phyloP scores from a whole-genome alignment of 805 yeast species.

The Maudiozyma turicensis region DNA sequence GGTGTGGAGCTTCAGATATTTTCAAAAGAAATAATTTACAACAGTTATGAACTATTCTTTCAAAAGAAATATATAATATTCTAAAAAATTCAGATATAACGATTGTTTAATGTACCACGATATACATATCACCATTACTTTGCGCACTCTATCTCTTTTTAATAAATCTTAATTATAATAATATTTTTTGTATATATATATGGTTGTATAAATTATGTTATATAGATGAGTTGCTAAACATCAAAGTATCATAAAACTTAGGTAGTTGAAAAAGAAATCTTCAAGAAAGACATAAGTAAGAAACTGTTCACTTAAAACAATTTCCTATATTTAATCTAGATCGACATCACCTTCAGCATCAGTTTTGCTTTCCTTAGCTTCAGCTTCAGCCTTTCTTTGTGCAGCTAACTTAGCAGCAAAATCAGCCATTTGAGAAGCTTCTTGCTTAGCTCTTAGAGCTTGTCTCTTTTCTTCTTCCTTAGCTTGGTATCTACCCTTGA shows the following conservation, averaged over 20 bases:
- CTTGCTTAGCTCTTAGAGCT: constrained; percentile 75
- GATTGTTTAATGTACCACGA: too few species aligned
- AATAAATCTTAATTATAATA: not conserved
- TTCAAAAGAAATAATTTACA: not conserved
- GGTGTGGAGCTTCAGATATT: constrained; percentile 18
- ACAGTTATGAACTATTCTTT: too few species aligned
- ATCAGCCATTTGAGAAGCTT: constrained; percentile 73
- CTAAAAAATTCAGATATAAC: too few species aligned
- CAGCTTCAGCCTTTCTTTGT: constrained; percentile 50
- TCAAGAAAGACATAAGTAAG: too few species aligned
- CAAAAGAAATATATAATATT: too few species aligned
- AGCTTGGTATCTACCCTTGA: constrained; percentile 88
- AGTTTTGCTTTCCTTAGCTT: constrained; percentile 27
- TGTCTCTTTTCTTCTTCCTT: constrained; percentile 94
- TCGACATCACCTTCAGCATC: constrained; percentile 35
- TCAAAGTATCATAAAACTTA: not conserved
- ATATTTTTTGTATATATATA: not conserved
- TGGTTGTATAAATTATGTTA: not conserved
- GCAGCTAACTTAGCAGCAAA: constrained; percentile 80
- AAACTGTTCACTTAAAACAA: too few species aligned
- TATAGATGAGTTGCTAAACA: not conserved
- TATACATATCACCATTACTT: not conserved
- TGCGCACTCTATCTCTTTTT: not conserved
- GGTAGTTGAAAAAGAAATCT: too few species aligned
- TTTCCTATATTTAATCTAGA: constrained; percentile 18